Conservation (phyloP, 176 grass and related monocot genomes). For the Avena insularis region DNA sequence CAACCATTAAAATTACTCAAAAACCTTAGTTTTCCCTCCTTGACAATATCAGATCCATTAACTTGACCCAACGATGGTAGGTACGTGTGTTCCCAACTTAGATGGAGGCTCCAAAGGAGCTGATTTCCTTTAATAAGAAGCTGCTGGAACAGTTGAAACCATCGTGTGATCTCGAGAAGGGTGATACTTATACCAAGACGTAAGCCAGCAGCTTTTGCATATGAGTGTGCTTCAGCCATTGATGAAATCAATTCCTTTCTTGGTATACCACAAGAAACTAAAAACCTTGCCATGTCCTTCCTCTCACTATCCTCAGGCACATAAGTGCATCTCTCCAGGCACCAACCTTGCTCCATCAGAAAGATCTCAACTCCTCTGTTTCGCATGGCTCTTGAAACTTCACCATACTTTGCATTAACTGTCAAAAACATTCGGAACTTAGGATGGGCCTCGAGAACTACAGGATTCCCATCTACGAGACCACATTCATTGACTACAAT, state of each 20-base stretch:
- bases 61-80: constrained; percentile 80
- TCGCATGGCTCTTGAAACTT: constrained; percentile 97
- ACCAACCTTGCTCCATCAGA: constrained; percentile 60
- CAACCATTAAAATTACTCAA: constrained; percentile 59
- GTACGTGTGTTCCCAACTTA: constrained; percentile 96
- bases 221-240: constrained; percentile 82
- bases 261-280: constrained; percentile 78
- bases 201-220: constrained; percentile 68
- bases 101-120: constrained; percentile 88
- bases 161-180: constrained; percentile 82
- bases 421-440: constrained; percentile 94
- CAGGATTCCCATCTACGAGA: constrained; percentile 74
- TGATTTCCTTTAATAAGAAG: constrained; percentile 83
- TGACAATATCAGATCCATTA: constrained; percentile 58
- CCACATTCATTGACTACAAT: constrained; percentile 96
- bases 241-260: constrained; percentile 65
- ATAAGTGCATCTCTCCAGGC: constrained; percentile 36
- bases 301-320: constrained; percentile 38
- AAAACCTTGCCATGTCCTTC: constrained; percentile 65
- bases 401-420: constrained; percentile 82
- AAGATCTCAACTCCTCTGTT: constrained; percentile 93
- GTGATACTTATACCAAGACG: constrained; percentile 73
- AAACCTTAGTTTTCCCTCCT: constrained; percentile 67
- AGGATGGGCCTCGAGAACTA: constrained; percentile 75
- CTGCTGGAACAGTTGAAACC: constrained; percentile 88